phyloP scores from a whole-genome alignment of 1,284 basidiomycete genomes.

The Trametes pubescens region DNA sequence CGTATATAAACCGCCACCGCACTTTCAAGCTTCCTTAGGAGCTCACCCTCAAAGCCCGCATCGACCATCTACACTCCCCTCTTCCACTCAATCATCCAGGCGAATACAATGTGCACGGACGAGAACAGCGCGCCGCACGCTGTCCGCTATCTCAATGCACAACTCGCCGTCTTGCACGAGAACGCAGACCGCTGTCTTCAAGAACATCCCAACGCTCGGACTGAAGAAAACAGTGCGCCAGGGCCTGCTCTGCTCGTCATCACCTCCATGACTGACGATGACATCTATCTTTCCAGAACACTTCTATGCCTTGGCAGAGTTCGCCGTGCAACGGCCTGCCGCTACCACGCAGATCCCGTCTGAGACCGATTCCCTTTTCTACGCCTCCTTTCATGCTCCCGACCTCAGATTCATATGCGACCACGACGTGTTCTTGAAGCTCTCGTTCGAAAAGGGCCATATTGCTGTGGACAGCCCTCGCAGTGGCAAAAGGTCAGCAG shows the following conservation, averaged over 20 bases:
- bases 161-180: conserved; percentile 40
- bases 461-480: conserved; percentile 21
- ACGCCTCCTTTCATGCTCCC: conserved; percentile 36
- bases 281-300: conserved; percentile 17
- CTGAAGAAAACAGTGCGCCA: conserved; percentile 25
- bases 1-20: background rate
- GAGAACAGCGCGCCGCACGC: conserved; percentile 43
- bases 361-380: conserved; percentile 28
- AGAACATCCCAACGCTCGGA: conserved; percentile 27
- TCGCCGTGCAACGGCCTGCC: conserved; percentile 18
- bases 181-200: conserved; percentile 38
- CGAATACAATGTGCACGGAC: conserved; percentile 41
- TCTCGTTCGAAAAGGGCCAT: conserved; percentile 34
- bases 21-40: background rate
- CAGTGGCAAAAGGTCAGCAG: background rate
- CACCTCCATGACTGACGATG: no score
- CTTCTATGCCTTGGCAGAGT: conserved; percentile 30
- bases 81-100: background rate
- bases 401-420: conserved; percentile 41
- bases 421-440: conserved; percentile 38
- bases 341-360: background rate
- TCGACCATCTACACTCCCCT: background rate
- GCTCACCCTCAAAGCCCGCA: background rate
- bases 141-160: conserved; percentile 43
- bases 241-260: no score